Evolutionary conservation across 495 filamentous ascomycete species (phyloP).

Genomic region (Echria macrotheca): DNA sequence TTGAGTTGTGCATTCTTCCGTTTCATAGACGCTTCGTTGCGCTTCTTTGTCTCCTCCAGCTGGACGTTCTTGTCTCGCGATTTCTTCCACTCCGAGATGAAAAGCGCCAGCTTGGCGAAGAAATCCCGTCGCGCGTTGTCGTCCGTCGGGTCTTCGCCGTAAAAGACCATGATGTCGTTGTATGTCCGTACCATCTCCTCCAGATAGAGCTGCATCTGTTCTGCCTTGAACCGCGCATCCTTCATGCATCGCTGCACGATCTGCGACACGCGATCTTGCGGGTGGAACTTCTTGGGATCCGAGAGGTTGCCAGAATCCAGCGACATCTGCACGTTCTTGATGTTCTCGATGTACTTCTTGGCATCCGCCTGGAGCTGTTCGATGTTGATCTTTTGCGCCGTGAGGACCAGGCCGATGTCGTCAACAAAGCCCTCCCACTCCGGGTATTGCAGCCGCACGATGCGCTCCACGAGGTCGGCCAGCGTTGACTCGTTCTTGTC

Average conservation of each 20-base stretch:
- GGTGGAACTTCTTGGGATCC: conserved; percentile 96
- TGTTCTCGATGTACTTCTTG: conserved; percentile 90
- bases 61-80: conserved; percentile 85
- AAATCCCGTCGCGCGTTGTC: conserved; percentile 95
- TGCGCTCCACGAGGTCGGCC: conserved; percentile 94
- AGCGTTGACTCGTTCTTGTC: conserved; percentile 97
- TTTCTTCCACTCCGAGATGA: conserved; percentile 94
- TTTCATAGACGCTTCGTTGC: conserved; percentile 85
- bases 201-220: conserved; percentile 89
- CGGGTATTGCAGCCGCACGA: conserved; percentile 91
- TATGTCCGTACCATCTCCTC: conserved; percentile 89
- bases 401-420: conserved; percentile 76
- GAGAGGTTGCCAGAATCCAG: conserved; percentile 92
- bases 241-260: conserved; percentile 93
- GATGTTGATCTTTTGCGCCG: conserved; percentile 89
- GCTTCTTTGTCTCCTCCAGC: conserved; percentile 74
- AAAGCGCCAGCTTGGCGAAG: conserved; percentile 88
- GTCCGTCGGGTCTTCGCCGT: conserved; percentile 87
- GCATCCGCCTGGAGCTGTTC: conserved; percentile 86
- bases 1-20: conserved; percentile 73
- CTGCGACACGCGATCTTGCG: conserved; percentile 89
- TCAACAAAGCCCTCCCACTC: conserved; percentile 87
- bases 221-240: conserved; percentile 90
- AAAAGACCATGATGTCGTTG: conserved; percentile 95
- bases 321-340: conserved; percentile 85